Evolutionary conservation across 352 stramenopile genomes (phyloP), one percentile per base, ranked within the genome.

Genomic region (Phytophthora citrophthora): DNA sequence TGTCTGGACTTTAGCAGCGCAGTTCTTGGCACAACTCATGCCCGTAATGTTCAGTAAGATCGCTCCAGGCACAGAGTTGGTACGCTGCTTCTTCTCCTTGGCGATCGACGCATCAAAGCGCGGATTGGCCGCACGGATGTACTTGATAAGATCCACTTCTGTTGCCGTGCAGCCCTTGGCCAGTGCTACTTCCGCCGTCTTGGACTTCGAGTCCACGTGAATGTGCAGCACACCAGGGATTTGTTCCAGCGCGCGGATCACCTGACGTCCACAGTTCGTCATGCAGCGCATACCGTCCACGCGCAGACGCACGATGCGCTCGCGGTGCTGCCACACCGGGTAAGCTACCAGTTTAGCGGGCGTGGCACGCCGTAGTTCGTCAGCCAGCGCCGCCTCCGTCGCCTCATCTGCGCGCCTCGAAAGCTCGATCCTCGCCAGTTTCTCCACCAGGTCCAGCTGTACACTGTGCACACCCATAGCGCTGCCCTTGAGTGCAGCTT

Each of bases 241-340:
- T 54, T 84, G 71, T 69, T 95, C 85, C 23, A 96, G 64, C 38
- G 89, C 89, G 32, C 76, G 77, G 60, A 94, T 89, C 32, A 96
- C 87, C 41, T 90, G 87, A 10, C 58, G 69, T 7, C 87, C 89
- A 53, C 89, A 96, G 66, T 94, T 95, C 23, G 78, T 94, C 83
- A 94, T 94, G 65, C 89, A 96, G 47, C 86, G 83, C 87, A 96
- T 95, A 16, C 89, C 89, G 12, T 93, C 77, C 44, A 96, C 81
- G 26, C 70, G 70, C 26, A 95, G 71, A 38, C 71, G 79, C 49
- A 95, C 84, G 38, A 93, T 88, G 50, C 86, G 86, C 44, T 95
- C 84, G 55, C 83, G 78, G 53, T 93, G 83, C 53, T 93, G 82
- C 86, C 86, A 95, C 61, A 95, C 84, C 1, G 86, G 86, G 52